Evolutionary conservation across 495 filamentous ascomycete genomes (phyloP).

Genomic region (Aspergillus baeticus): DNA sequence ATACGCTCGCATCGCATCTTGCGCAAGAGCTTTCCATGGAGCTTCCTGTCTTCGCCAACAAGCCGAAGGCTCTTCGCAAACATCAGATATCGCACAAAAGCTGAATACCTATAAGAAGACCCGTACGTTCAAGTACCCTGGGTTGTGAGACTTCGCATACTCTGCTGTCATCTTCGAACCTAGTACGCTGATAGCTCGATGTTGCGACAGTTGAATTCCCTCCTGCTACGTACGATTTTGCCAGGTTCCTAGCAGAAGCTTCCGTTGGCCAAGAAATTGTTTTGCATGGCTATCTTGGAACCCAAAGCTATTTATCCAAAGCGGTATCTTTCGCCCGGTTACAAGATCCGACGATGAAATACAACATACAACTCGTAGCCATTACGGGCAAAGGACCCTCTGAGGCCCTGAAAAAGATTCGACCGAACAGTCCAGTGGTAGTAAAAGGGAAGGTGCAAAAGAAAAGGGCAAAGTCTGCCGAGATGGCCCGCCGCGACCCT

Average conservation of each 20-base stretch:
- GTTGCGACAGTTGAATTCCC: conserved; percentile 51
- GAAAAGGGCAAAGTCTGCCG: conserved; percentile 35
- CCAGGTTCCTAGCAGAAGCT: conserved; percentile 39
- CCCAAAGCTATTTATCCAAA: conserved; percentile 60
- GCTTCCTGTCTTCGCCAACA: conserved; percentile 27
- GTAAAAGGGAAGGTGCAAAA: conserved; percentile 49
- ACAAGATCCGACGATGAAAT: conserved; percentile 45
- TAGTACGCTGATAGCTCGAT: neutral
- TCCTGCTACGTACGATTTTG: conserved; percentile 45
- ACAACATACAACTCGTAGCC: conserved; percentile 55
- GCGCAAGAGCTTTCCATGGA: conserved; percentile 28
- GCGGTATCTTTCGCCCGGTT: conserved; percentile 69
- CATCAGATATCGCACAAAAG: conserved; percentile 18
- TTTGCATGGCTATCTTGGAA: conserved; percentile 71
- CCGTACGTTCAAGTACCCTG: conserved; percentile 25
- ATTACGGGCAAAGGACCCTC: conserved; percentile 41
- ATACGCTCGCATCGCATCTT: conserved; percentile 8
- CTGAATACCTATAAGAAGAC: conserved; percentile 50
- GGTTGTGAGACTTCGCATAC: neutral
- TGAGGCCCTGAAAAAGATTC: conserved; percentile 46
- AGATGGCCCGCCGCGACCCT: conserved; percentile 28
- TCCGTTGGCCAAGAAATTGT: conserved; percentile 51
- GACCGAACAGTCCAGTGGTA: conserved; percentile 50
- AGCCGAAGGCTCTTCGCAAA: conserved; percentile 9
- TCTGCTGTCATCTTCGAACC: neutral